Evolutionary conservation across 176 grass and related monocot species (phyloP).

Genomic region (Eragrostis nindensis): DNA sequence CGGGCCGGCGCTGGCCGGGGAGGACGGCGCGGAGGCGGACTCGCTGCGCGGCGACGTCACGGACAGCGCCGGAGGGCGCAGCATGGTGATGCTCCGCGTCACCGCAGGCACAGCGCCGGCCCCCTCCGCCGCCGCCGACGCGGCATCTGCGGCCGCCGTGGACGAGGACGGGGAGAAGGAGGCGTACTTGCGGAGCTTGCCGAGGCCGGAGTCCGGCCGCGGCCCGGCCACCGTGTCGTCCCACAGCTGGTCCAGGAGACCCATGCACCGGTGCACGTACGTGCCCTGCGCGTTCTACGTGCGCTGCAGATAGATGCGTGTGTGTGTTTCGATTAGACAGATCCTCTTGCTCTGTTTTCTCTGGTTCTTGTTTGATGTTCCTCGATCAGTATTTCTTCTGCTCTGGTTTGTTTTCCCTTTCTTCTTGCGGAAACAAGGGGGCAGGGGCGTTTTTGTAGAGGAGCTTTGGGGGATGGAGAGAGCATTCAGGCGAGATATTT

Average conservation of each 20-base stretch:
- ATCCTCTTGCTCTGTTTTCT: background rate
- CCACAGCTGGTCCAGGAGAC: slow-evolving; percentile 91
- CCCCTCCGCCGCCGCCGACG: background rate
- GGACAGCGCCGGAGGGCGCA: slow-evolving; percentile 53
- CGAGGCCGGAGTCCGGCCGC: slow-evolving; percentile 76
- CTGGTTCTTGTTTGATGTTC: slow-evolving; percentile 15
- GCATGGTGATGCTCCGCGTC: slow-evolving; percentile 76
- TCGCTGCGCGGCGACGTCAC: slow-evolving; percentile 52
- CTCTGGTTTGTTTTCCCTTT: slow-evolving; percentile 21
- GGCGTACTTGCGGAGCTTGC: slow-evolving; percentile 82
- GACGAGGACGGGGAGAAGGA: slow-evolving; percentile 67
- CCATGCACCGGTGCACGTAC: slow-evolving; percentile 36
- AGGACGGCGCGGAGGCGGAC: slow-evolving; percentile 62
- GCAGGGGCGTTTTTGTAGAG: slow-evolving; percentile 39
- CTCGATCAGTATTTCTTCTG: background rate
- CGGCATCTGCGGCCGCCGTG: background rate
- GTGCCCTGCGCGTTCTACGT: slow-evolving; percentile 29
- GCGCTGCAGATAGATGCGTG: background rate
- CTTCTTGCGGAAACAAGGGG: slow-evolving; percentile 32
- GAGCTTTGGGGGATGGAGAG: slow-evolving; percentile 22
- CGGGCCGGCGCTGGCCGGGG: slow-evolving; percentile 61
- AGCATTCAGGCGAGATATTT: slow-evolving; percentile 46
- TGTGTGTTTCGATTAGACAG: background rate
- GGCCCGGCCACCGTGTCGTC: slow-evolving; percentile 95
- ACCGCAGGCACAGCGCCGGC: slow-evolving; percentile 39